Base-by-base conservation (phyloP, 83 land plant genomes). In the Larix sibirica region DNA sequence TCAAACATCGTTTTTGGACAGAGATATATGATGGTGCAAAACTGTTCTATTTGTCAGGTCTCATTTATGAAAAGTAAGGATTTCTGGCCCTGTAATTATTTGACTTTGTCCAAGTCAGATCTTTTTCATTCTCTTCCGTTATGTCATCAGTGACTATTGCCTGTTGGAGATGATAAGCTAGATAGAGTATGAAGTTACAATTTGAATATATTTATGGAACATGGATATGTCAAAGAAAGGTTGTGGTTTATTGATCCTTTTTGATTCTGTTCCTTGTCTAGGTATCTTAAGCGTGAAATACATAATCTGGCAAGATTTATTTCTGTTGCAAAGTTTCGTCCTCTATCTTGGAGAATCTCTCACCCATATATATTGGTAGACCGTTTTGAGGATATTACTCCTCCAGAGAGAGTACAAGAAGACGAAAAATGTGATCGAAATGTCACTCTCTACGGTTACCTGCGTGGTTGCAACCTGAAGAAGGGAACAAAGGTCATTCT, bases 1-100 rank as follows among this genome's bases (percentile, higher is more conserved):
- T 98, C 44, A 98, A 98, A 82, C 96, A 95, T 84, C 97, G 99
- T 13, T 98, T 98, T 81, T 96, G 99, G 99, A 95, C 96, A 20
- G 99, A 98, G 81, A 95, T 98, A 38, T 89, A 91, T 84, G 90
- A 92, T 84, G 99, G 99, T 18, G 97, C 99, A 40, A 98, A 98
- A 81, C 83, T 98, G 9, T 98, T 98, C 83, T 98, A 98, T 80
- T 88, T 98, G 59, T 98, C 99, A 38, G 99, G 99, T 78, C 98
- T 98, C 28, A 84, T 95, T 64, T 89, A 95, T 88, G 99, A 96
- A 84, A 98, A 96, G 99, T 98, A 90, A 89, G 99, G 62, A 23
- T 73, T 73, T 71, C 33, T 36, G 24, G 18, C 12, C 21, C 44
- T 18, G 4, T 71, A 38, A 5, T 21, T 18, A 14, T 70, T 3